These are phyloP conservation scores for Inosperma sp. DNA, from an alignment of 768 basidiomycete genomes.

Conservation along the genomic window DNA sequence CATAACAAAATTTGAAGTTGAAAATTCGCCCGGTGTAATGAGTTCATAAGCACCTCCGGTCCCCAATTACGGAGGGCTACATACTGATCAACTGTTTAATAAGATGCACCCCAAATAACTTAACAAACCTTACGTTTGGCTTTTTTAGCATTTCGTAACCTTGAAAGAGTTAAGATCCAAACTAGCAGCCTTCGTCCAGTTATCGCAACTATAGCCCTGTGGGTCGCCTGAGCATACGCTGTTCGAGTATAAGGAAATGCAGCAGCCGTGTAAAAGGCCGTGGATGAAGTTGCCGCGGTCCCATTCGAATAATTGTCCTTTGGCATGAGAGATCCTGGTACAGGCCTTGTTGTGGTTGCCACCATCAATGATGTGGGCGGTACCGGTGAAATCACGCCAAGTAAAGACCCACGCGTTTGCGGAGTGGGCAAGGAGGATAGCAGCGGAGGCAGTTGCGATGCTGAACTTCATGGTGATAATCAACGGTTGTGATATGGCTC, in stretches of 20 bases:
- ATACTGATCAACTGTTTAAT: neutral
- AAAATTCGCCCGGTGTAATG: no score
- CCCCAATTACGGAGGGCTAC: no score
- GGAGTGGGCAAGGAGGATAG: slow-evolving; percentile 1
- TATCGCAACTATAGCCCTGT: neutral
- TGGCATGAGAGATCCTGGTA: neutral
- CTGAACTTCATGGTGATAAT: neutral
- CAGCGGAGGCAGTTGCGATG: neutral
- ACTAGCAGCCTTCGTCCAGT: neutral
- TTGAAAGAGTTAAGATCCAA: neutral
- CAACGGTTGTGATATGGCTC: neutral
- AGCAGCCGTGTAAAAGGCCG: no score
- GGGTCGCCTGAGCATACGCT: neutral
- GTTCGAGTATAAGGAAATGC: slow-evolving; percentile 1
- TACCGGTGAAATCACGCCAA: neutral
- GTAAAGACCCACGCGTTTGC: slow-evolving; percentile 1
- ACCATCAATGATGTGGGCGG: neutral
- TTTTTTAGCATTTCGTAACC: neutral
- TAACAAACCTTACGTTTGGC: neutral
- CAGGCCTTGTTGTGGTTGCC: neutral
- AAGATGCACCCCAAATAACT: neutral
- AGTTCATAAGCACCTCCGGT: no score
- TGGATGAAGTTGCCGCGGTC: neutral
- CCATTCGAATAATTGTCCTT: neutral
- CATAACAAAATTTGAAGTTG: no score